Evolutionary conservation across 2,329 filamentous ascomycete species (phyloP), one percentile per base, ranked within the genome.

Genomic region (Periconia digitata): DNA sequence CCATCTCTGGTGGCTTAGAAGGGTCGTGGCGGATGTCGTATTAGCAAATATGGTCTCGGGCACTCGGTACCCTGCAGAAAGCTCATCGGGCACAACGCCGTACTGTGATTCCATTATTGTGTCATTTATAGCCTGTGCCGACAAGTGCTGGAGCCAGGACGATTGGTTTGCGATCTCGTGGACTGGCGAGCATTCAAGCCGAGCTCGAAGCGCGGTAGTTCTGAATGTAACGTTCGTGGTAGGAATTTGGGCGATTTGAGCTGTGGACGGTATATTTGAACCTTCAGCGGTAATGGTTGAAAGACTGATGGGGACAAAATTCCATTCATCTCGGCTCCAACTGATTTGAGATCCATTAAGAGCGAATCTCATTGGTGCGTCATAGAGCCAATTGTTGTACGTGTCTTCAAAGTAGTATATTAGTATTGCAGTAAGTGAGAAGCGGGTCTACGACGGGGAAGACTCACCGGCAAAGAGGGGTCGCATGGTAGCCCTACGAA

Each of bases 321-420:
- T 56, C 58, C 56, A 61, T 22, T 43, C 56, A 23, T 53, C 51
- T 4, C 34, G 34, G 13, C 40, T 58, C 56, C 58, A 60, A 2
- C 50, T 21, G 2, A 49, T 52, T 27, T 53, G 40, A 6, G 55
- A 38, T 7, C 55, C 51, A 18, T 55, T 53, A 15, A 57, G 32
- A 7, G 51, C 49, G 1, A 50, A 27, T 29, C 54, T 42, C 5
- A 55, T 51, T 8, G 40, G 38, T 12, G 58, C 55, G 27, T 44
- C 46, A 17, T 50, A 50, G 1, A 58, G 37, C 55, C 55, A 56
- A 35, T 45, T 54, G 15, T 21, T 21, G 1, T 32, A 47, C 27
- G 6, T 23, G 3, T 27, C 20, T 37, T 8, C 7, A 23, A 15
- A n/a, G n/a, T n/a, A n/a, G n/a, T n/a, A n/a, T n/a, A n/a, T n/a